Conservation (phyloP, 2,329 filamentous ascomycete species). For the Pleomassaria siparia region DNA sequence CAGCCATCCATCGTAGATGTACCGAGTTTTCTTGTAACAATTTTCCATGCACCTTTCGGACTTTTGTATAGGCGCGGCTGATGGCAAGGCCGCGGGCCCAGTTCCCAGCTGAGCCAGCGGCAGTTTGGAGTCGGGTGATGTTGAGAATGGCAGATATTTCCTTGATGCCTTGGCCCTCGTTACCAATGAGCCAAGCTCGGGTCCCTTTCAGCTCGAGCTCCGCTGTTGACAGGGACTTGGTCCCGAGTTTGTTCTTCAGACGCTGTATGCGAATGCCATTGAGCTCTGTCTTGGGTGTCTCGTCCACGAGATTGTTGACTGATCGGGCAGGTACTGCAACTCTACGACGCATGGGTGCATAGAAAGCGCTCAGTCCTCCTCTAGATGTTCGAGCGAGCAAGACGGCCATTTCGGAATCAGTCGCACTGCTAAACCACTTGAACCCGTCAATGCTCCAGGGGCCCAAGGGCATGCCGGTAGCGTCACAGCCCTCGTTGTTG, state of each 20-base stretch:
- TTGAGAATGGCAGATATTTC: conserved; percentile 70
- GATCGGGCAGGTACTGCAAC: conserved; percentile 8
- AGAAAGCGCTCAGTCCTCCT: conserved; percentile 61
- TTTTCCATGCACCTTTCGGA: conserved; percentile 54
- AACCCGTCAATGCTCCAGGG: conserved; percentile 66
- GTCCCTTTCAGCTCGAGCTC: conserved; percentile 61
- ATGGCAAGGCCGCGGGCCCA: conserved; percentile 60
- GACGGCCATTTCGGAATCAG: conserved; percentile 65
- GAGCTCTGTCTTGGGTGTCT: conserved; percentile 45
- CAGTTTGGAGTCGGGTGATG: conserved; percentile 63
- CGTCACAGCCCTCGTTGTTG: conserved; percentile 25
- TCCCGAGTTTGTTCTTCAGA: conserved; percentile 73
- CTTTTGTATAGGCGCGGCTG: conserved; percentile 59
- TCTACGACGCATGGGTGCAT: conserved; percentile 61
- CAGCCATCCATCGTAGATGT: conserved; percentile 62
- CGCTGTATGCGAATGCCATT: conserved; percentile 71
- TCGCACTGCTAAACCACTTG: conserved; percentile 72
- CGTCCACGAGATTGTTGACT: conserved; percentile 15
- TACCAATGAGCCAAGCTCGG: conserved; percentile 61
- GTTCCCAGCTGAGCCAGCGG: conserved; percentile 55
- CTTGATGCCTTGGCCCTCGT: conserved; percentile 65
- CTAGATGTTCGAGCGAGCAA: conserved; percentile 62
- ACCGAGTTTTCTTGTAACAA: conserved; percentile 56
- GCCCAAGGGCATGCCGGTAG: conserved; percentile 49
- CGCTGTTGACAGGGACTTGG: conserved; percentile 68